Base-by-base conservation (phyloP, 495 filamentous ascomycete species). In the Podospora conica region DNA sequence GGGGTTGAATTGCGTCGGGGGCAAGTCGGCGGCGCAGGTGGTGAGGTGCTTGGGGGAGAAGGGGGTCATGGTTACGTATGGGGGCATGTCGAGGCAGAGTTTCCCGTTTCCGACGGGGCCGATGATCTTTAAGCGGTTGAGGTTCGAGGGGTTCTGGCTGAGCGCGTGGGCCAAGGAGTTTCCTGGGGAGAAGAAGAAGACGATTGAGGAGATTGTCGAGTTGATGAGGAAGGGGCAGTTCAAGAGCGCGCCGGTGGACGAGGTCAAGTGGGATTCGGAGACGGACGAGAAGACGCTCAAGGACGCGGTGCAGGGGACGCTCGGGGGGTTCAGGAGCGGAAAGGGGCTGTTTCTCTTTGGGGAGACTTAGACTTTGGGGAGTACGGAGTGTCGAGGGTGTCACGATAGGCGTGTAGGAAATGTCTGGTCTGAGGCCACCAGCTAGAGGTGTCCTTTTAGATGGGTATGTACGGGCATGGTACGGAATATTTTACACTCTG, bases 1-100 rank as follows among this genome's bases (percentile, higher is more conserved):
- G 6, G 96, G 86, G 0, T 75, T 98, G 56, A 98, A 98, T 72
- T 98, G 96, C 73, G 95, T 98, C 0, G 96, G 95, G n/a, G 95
- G 95, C 1, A 90, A 91, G 74, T 84, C 87, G 48, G 90, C 91
- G 5, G 84, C 86, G 25, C 83, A 87, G 2, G 76, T 98, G 68
- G 89, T 91, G 6, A 88, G 88, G 74, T 78, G 81, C 1, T 79
- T 98, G 25, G 80, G 82, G 2, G 77, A 81, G 0, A 84, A 85
- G 20, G 91, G 85, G 2, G 86, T 89, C 57, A 81, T 97, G 78
- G 92, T 98, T 29, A 97, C 94, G 27, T 98, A 98, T 72, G 95
- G 95, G 28, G 96, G 91, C 21, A 98, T 98, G 95, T 86, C 88
- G 53, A 88, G 90, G 69, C 87, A 94, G 79, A 92, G 92, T 0